These are phyloP conservation scores for Hymenoscyphus infarciens DNA, from an alignment of 2,329 filamentous ascomycete genomes.

Conservation along the genomic window DNA sequence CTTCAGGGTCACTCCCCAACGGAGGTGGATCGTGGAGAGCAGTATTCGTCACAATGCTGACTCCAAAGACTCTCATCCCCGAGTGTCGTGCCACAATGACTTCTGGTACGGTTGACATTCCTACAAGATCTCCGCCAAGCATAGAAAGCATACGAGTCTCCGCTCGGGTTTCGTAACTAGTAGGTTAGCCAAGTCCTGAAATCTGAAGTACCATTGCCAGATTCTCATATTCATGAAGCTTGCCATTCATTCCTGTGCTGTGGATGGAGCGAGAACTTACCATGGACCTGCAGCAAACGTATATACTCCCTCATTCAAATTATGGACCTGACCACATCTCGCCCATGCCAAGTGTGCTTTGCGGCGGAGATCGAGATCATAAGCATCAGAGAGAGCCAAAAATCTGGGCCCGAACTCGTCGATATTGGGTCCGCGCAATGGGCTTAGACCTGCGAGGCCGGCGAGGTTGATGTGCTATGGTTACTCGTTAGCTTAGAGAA, in stretches of 20 bases:
- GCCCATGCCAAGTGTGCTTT: conserved; percentile 21
- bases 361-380: conserved; percentile 22
- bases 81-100: conserved; percentile 63
- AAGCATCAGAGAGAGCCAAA: conserved; percentile 24
- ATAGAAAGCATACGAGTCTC: conserved; percentile 59
- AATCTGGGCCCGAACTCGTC: conserved; percentile 20
- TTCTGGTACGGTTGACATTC: conserved; percentile 68
- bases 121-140: conserved; percentile 64
- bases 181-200: conserved; percentile 11
- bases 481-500: neutral
- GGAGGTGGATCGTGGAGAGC: conserved; percentile 56
- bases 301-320: conserved; percentile 23
- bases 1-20: conserved; percentile 51
- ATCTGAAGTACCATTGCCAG: neutral
- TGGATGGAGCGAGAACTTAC: conserved; percentile 8
- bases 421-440: conserved; percentile 18
- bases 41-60: conserved; percentile 64
- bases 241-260: neutral
- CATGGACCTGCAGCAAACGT: conserved; percentile 23
- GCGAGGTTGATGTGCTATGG: conserved; percentile 22
- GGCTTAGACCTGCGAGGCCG: conserved; percentile 20
- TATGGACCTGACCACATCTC: conserved; percentile 5
- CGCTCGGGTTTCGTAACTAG: conserved; percentile 57
- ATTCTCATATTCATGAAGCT: neutral
- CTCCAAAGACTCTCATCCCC: conserved; percentile 59